Evolutionary conservation across 805 yeast genomes (phyloP), one percentile per base, ranked within the genome.

Genomic region (Suhomyces tanzawaensis): DNA sequence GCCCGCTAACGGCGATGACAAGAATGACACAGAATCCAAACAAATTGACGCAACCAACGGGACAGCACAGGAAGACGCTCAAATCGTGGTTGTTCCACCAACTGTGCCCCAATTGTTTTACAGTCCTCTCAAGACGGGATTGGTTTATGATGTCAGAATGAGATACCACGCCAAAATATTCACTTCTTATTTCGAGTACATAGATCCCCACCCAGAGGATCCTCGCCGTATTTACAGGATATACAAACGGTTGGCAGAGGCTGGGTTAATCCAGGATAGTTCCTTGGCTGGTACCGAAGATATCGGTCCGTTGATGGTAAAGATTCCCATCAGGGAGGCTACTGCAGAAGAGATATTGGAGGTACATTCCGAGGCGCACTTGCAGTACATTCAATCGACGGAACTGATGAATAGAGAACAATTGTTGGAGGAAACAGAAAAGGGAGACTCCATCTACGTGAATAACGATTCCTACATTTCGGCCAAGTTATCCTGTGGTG

Each of bases 191-290:
- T 85, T 79, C 52, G 96, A 91, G 60, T 91, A 91, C 62, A 87
- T 91, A 36, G 99, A 93, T 57, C 99, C 98, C 2, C 99, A 93
- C 58, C 99, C 99, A 4, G 99, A 93, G 60, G 99, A 93, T 57
- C 99, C 99, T 8, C 75, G 99, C 45, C 79, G 99, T 49, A 90
- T 91, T 25, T 93, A 90, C 63, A 75, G 98, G 40, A 86, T 93
- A 32, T 93, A 93, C 67, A 89, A 93, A 64, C 84, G 85, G 29
- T 72, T 93, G 30, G 97, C 96, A 0, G 97, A 93, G 55, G 89
- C 93, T 26, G 99, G 99, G 0, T 71, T 93, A 12, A 82, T 93
- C 39, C 76, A 69, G 25, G 97, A 91, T 56, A 83, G 87, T 12
- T 74, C 84, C 7, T 67, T 89, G 34, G 75, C 84, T 2, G 90